Evolutionary conservation across 2,329 filamentous ascomycete species (phyloP), one percentile per base, ranked within the genome.

Genomic region (Fusarium compactum): DNA sequence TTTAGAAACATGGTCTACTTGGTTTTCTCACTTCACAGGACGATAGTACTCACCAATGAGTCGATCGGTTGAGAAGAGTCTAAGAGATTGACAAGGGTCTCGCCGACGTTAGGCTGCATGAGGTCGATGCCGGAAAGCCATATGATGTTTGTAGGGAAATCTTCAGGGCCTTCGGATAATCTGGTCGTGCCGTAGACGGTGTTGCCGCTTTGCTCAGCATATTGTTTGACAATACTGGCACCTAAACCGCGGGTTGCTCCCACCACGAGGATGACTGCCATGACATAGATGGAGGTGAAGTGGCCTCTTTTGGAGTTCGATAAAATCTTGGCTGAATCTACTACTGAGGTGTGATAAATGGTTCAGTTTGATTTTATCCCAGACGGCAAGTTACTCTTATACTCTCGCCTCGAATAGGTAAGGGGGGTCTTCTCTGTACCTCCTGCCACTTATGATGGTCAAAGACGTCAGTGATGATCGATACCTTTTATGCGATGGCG

Each of bases 201-300:
- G 47, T 83, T 85, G 30, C 79, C 77, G 14, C 77, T 56, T 18
- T 83, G 75, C 5, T 82, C 78, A 24, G 86, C 84, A 74, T 93
- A 92, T 50, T 84, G 79, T 69, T 87, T 86, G 30, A 84, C 83
- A 29, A 93, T 82, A 20, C 87, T 86, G 51, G 86, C 87, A 6
- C 91, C 91, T 6, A 93, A 84, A 56, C 91, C 91, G 44, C 91
- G 85, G 3, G 90, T 92, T 5, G 89, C 90, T 50, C 91, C 91
- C 29, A 93, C 82, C 29, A 93, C 84, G 4, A 93, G 84, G 34
- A 91, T 80, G 38, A 82, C 84, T 20, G 81, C 70, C 83, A 85
- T 85, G 44, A 29, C 77, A 24, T 40, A 24, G 8, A 50, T 41
- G 29, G 30, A 44, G 8, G 11, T 30, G 20, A 15, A 32, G 45